phyloP scores from a whole-genome alignment of 108 stramenopile genomes.

The Fragilaria crotonensis region DNA sequence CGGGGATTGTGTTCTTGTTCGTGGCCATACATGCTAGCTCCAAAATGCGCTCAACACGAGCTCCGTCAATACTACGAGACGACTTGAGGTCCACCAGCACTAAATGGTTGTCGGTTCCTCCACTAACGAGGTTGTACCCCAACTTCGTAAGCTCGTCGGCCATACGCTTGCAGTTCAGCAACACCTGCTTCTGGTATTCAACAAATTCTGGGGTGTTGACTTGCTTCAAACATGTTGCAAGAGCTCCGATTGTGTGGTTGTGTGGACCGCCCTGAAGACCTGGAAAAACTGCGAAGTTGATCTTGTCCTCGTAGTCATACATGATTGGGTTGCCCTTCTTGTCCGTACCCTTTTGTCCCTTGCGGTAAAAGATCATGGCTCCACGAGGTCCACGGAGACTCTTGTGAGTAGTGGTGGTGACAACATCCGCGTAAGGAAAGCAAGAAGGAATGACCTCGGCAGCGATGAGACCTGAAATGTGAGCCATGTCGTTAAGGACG shows the following conservation, averaged over 20 bases:
- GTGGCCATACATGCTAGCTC: constrained; percentile 94
- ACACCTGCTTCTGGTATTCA: constrained; percentile 92
- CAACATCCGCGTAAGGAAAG: constrained; percentile 97
- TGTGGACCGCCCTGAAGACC: constrained; percentile 99
- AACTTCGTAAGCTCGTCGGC: constrained; percentile 63
- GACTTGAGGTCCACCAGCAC: constrained; percentile 96
- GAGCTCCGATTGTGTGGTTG: constrained; percentile 99
- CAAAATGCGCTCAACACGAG: constrained; percentile 95
- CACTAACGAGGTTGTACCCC: constrained; percentile 95
- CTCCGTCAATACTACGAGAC: constrained; percentile 86
- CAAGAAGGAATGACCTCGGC: constrained; percentile 94
- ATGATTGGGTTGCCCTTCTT: constrained; percentile 95
- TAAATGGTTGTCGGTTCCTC: constrained; percentile 99
- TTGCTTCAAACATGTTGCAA: constrained; percentile 95
- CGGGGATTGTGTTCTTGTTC: constrained; percentile 97
- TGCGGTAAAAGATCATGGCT: constrained; percentile 99
- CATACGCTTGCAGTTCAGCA: constrained; percentile 72
- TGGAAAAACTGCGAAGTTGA: constrained; percentile 99
- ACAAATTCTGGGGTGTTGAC: constrained; percentile 88
- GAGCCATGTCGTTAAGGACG: constrained; percentile 99
- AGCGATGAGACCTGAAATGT: constrained; percentile 96
- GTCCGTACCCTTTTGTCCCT: constrained; percentile 73
- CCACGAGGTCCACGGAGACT: constrained; percentile 98
- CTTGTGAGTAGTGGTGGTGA: constrained; percentile 99
- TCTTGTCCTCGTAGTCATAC: constrained; percentile 94